Percentiles rank a stretch among this genome's conserved stretches.
phyloP scores from a whole-genome alignment of 768 basidiomycete species.

The Boletus edulis region DNA sequence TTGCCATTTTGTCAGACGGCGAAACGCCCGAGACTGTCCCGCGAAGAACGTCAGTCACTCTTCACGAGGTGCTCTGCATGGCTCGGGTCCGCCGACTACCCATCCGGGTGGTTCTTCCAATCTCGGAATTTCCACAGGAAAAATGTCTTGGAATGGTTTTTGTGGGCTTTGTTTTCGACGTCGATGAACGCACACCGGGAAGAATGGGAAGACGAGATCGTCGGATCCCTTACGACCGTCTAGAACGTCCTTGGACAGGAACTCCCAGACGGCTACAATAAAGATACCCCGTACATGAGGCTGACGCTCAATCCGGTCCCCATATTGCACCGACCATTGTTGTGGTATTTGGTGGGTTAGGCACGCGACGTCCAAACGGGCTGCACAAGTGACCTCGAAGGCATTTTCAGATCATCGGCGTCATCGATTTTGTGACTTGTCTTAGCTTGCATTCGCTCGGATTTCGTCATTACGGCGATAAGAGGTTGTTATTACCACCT shows the following conservation, averaged over 20 bases:
- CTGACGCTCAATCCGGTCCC: conserved; percentile 56
- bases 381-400: not conserved
- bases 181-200: conserved; percentile 27
- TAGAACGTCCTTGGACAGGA: conserved; percentile 40
- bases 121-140: conserved; percentile 36
- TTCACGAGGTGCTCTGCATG: conserved; percentile 45
- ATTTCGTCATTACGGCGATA: no score
- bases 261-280: conserved; percentile 40
- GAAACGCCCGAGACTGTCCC: conserved; percentile 37
- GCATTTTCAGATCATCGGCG: conserved; percentile 45
- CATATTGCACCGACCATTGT: conserved; percentile 54
- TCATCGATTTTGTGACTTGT: conserved; percentile 49
- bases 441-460: conserved; percentile 29
- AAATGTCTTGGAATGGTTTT: conserved; percentile 60
- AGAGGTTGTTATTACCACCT: conserved; percentile 48
- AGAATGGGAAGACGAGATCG: conserved; percentile 46
- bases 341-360: conserved; percentile 58
- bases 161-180: conserved; percentile 59
- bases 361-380: not conserved
- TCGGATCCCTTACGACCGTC: conserved; percentile 41
- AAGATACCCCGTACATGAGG: conserved; percentile 44
- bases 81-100: conserved; percentile 24
- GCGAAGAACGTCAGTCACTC: conserved; percentile 43
- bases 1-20: conserved; percentile 26
- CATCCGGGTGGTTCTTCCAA: conserved; percentile 55